Base-by-base conservation (phyloP, 768 basidiomycete species). In the Boletus pseudopeckii region DNA sequence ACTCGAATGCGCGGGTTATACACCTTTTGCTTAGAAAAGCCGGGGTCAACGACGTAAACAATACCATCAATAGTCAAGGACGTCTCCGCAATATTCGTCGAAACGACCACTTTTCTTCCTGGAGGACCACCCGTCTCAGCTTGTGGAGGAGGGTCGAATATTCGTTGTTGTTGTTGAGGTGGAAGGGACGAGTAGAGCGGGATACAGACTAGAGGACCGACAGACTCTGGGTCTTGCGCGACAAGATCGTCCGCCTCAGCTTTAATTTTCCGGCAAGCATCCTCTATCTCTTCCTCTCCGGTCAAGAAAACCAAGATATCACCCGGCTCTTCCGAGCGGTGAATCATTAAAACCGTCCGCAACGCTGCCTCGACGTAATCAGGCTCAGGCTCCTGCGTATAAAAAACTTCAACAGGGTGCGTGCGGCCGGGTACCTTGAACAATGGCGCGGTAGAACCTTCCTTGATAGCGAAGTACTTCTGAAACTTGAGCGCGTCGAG, bases 321-420 rank as follows among this genome's bases (percentile, higher is more conserved):
- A 2, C 96, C 96, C 0, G 85, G 87, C 1, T 92, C 90, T 68
- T 99, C 97, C 0, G 90, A 92, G 43, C 96, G 84, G 65, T 98
- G 96, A 28, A 99, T 98, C 92, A 95, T 95, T 42, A 98, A 75
- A 20, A 97, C 94, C 0, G 95, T 95, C 13, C 94, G 85, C 58
- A 98, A 96, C 1, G 96, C 94, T 0, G 96, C 94, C 67, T 98
- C 94, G 40, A 98, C 90, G 62, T 98, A 99, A 70, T 99, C 95
- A 0, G 88, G 87, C 61, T 97, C 92, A 0, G 94, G 91, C 51
- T 92, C 88, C 61, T 92, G 86, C 0, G 92, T 93, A 69, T 93
- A 94, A 72, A 93, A 94, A 11, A 95, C 89, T 67, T 98, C 96
- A 22, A 98, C 94, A 10, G 94, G 92, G 72, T 98, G 92, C 8